phyloP scores from a whole-genome alignment of 2,329 filamentous ascomycete species.

The Fusarium buxicola region DNA sequence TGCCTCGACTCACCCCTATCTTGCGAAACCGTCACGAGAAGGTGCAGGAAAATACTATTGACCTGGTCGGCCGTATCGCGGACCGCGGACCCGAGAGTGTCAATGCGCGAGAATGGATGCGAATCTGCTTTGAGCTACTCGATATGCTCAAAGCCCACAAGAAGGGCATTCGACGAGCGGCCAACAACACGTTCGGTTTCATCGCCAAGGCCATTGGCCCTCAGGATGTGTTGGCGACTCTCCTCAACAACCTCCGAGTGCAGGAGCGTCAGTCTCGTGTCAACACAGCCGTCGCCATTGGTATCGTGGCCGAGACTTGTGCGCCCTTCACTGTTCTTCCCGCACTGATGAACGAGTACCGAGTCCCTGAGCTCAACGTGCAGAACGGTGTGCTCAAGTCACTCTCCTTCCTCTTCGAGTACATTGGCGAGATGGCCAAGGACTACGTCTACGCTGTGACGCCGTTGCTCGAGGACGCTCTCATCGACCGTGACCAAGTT shows the following conservation, averaged over 20 bases:
- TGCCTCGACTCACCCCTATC: slow-evolving; percentile 96
- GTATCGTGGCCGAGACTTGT: slow-evolving; percentile 98
- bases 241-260: slow-evolving; percentile 95
- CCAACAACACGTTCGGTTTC: slow-evolving; percentile 99
- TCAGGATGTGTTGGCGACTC: slow-evolving; percentile 93
- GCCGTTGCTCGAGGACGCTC: slow-evolving; percentile 92
- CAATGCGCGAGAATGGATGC: slow-evolving; percentile 99
- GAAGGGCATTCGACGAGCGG: slow-evolving; percentile 96
- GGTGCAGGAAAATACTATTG: slow-evolving; percentile 99
- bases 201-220: slow-evolving; percentile 99
- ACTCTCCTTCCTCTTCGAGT: slow-evolving; percentile 96
- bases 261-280: slow-evolving; percentile 98
- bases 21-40: slow-evolving; percentile 98
- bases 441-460: slow-evolving; percentile 99
- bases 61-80: slow-evolving; percentile 96
- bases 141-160: slow-evolving; percentile 99
- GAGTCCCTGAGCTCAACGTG: slow-evolving; percentile 97
- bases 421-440: slow-evolving; percentile 99
- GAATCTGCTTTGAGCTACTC: slow-evolving; percentile 97
- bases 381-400: slow-evolving; percentile 99
- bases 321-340: slow-evolving; percentile 99
- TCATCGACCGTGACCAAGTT: slow-evolving; percentile 98
- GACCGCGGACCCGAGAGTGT: slow-evolving; percentile 97
- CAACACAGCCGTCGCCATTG: slow-evolving; percentile 97
- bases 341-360: slow-evolving; percentile 99